Base-by-base conservation (phyloP, 2,329 filamentous ascomycete species). In the Aspergillus jensenii region DNA sequence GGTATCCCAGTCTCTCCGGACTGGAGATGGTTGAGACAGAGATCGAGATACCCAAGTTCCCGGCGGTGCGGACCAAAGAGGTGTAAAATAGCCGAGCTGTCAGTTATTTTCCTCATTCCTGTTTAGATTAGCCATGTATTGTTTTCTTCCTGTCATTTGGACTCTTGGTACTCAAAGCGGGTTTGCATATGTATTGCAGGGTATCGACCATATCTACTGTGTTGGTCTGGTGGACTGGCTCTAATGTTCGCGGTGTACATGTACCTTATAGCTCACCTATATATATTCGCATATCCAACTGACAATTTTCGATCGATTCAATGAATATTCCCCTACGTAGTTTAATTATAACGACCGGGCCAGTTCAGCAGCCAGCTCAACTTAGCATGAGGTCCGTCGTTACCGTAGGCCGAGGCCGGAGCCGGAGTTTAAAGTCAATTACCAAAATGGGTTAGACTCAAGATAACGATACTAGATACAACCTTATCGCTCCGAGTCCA, bases 11-110 rank as follows among this genome's bases (percentile, higher is more conserved):
- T 71, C 78, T 98, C 58, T 88, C 87, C 56, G 85, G 91, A 9
- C 84, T 97, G 65, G 93, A 97, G 78, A 90, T 93, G 87, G 89
- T 91, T n/a, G 90, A 95, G 76, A 85, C 87, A 59, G 89, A 84
- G 65, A 80, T 82, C 50, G 76, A 77, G 59, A 62, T 74, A 48
- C 71, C 70, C 47, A 75, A 73, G 52, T 62, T 72, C 43, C 64
- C 71, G 25, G 68, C 70, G 58, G 58, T 78, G 53, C 69, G 76
- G 57, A 78, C 75, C 11, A 75, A 74, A 61, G 77, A 79, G 65
- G 72, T 79, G 58, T 78, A 73, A 62, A 8, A 27, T 37, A 41
- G 14, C 39, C 31, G 21, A 31, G 27, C 27, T 8, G 9, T 11
- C 27, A 11, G 27, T 15, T 31, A n/a, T 27, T 47, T 25, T 49